phyloP scores from a whole-genome alignment of 2,329 filamentous ascomycete genomes.

The Emergomyces africanus region DNA sequence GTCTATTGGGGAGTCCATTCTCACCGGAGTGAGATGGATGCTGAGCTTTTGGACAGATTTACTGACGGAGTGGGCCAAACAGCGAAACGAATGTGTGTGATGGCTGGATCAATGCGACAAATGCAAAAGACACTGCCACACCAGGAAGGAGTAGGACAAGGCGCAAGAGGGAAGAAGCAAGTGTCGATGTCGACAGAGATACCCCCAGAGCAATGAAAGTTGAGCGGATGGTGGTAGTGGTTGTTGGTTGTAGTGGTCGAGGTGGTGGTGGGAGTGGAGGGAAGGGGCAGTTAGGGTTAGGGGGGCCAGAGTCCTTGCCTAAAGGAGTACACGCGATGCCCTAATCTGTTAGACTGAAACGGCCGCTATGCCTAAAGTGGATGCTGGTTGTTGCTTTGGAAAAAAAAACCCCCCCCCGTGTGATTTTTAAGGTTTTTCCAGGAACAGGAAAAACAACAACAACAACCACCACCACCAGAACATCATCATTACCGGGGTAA shows the following conservation, averaged over 20 bases:
- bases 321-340: no score
- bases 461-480: no score
- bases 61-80: background rate
- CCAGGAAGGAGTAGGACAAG: background rate
- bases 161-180: background rate
- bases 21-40: background rate
- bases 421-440: no score
- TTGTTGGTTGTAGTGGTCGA: no score
- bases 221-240: no score
- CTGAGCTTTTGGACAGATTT: background rate
- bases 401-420: no score
- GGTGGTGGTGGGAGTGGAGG: no score
- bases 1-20: conserved; percentile 33
- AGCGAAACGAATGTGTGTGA: background rate
- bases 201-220: no score
- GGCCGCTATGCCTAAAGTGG: background rate
- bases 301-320: background rate
- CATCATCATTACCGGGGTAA: no score
- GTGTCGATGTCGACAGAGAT: background rate
- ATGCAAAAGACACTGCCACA: background rate
- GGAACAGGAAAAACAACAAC: conserved; percentile 2
- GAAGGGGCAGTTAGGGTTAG: no score
- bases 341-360: background rate
- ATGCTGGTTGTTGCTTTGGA: no score
- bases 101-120: background rate